Base-by-base conservation (phyloP, 495 filamentous ascomycete genomes). In the Podospora pseudopauciseta region DNA sequence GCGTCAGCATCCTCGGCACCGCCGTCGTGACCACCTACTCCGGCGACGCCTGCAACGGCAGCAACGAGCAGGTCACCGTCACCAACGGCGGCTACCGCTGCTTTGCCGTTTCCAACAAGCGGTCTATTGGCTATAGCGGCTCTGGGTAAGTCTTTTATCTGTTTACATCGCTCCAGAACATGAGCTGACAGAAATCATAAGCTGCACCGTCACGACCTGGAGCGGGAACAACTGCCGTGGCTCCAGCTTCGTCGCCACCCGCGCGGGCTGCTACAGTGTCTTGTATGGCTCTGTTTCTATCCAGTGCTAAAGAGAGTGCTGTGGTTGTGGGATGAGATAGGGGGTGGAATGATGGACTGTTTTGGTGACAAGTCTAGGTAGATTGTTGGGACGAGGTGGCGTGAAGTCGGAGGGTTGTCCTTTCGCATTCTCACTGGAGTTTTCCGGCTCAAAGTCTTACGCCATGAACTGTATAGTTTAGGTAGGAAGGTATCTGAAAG, bases 251-350 rank as follows among this genome's bases (percentile, higher is more conserved):
- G 18, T 19, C n/a, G 5, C 18, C n/a, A 4, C 55, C 5, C 2
- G 18, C 19, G 1, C 7, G 1, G 64, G 64, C 11, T 66, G 64
- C 64, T 59, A 7, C 23, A 66, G 64, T 28, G 54, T 66, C 19
- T 32, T 66, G 64, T 66, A 66, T 32, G 64, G 23, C 23, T 66
- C 64, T 59, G 64, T 66, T 30, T 65, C 64, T 27, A 66, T 66
- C 64, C 54, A 66, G 54, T 66, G 64, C 64, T 66, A 66, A 19
- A 56, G 4, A 56, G 3, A 15, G 5, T 5, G 39, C 39, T 49
- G 30, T 32, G 30, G 2, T 49, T 11, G 13, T 49, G 39, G 39
- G 9, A 49, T 49, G 13, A 49, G 15, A 3, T 49, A 49, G 39
- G 39, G 39, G 2, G 39, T 49, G 39, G 13, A 32, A 32, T 4